phyloP scores from a whole-genome alignment of 2,329 filamentous ascomycete genomes.

The Pseudogymnoascus sp. region DNA sequence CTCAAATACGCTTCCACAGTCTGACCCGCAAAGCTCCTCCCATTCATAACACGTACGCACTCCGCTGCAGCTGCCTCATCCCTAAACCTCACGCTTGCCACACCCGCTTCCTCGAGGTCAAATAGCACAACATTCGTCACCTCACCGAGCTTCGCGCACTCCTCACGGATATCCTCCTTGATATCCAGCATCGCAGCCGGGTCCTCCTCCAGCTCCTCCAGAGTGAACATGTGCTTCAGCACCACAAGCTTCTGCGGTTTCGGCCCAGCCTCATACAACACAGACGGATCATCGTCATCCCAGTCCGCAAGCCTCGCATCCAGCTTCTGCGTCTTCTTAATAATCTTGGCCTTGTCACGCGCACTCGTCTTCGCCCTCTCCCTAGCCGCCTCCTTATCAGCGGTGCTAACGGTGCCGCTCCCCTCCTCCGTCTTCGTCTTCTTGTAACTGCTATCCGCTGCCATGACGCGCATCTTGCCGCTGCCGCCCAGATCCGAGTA shows the following conservation, averaged over 20 bases:
- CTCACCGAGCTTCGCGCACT: slow-evolving; percentile 76
- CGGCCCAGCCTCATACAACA: slow-evolving; percentile 40
- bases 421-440: slow-evolving; percentile 58
- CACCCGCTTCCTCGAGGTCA: slow-evolving; percentile 75
- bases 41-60: slow-evolving; percentile 70
- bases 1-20: slow-evolving; percentile 65
- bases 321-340: slow-evolving; percentile 83
- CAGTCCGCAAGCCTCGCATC: slow-evolving; percentile 90
- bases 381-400: slow-evolving; percentile 35
- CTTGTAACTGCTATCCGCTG: slow-evolving; percentile 87
- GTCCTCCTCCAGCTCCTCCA: slow-evolving; percentile 78
- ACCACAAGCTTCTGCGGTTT: slow-evolving; percentile 76
- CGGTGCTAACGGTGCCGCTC: slow-evolving; percentile 9
- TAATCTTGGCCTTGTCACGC: slow-evolving; percentile 80
- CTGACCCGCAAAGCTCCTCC: slow-evolving; percentile 68
- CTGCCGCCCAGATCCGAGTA: slow-evolving; percentile 41
- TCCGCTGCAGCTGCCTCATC: slow-evolving; percentile 61
- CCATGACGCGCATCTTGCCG: slow-evolving; percentile 71
- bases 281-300: slow-evolving; percentile 76
- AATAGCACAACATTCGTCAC: slow-evolving; percentile 90
- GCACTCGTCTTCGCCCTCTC: slow-evolving; percentile 44
- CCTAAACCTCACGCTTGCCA: slow-evolving; percentile 77
- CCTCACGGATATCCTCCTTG: slow-evolving; percentile 87
- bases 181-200: slow-evolving; percentile 78
- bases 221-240: slow-evolving; percentile 87